phyloP scores from a whole-genome alignment of 2,329 filamentous ascomycete genomes.

The Ploettnerulaceae sp. region DNA sequence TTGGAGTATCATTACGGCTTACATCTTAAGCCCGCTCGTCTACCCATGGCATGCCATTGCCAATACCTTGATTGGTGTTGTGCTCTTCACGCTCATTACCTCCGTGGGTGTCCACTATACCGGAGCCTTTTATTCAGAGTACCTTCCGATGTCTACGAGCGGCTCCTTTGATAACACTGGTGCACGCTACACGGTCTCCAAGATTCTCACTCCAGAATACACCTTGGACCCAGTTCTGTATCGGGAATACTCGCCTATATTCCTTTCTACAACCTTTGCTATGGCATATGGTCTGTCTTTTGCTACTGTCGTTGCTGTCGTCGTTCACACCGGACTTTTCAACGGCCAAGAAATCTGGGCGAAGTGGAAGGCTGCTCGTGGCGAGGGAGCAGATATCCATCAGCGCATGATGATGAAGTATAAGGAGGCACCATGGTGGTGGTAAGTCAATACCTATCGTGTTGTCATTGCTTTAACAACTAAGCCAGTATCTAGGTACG shows the following conservation, averaged over 20 bases:
- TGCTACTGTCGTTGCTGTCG: slow-evolving; percentile 53
- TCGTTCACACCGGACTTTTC: slow-evolving; percentile 64
- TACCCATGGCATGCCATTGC: slow-evolving; percentile 46
- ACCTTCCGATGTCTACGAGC: slow-evolving; percentile 56
- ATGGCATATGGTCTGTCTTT: slow-evolving; percentile 57
- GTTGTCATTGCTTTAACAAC: not conserved
- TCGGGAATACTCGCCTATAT: slow-evolving; percentile 60
- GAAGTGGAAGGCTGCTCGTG: slow-evolving; percentile 15
- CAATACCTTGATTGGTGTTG: slow-evolving; percentile 49
- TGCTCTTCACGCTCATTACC: slow-evolving; percentile 56
- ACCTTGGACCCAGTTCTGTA: slow-evolving; percentile 59
- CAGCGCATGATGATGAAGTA: slow-evolving; percentile 53
- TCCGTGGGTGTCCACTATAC: slow-evolving; percentile 59
- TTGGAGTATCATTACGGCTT: slow-evolving; percentile 59
- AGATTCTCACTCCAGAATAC: slow-evolving; percentile 51
- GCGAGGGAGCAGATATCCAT: slow-evolving; percentile 47
- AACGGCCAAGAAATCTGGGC: slow-evolving; percentile 62
- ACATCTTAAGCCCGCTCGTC: slow-evolving; percentile 27
- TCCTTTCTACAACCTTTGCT: slow-evolving; percentile 55
- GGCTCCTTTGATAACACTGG: slow-evolving; percentile 62
- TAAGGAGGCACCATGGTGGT: slow-evolving; percentile 51
- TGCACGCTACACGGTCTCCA: slow-evolving; percentile 51
- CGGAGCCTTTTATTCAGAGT: slow-evolving; percentile 58
- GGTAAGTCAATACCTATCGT: slow-evolving; percentile 40
- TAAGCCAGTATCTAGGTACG: slow-evolving; percentile 12